Evolutionary conservation across 352 stramenopile genomes (phyloP).

Genomic region (Globisporangium parvum): DNA sequence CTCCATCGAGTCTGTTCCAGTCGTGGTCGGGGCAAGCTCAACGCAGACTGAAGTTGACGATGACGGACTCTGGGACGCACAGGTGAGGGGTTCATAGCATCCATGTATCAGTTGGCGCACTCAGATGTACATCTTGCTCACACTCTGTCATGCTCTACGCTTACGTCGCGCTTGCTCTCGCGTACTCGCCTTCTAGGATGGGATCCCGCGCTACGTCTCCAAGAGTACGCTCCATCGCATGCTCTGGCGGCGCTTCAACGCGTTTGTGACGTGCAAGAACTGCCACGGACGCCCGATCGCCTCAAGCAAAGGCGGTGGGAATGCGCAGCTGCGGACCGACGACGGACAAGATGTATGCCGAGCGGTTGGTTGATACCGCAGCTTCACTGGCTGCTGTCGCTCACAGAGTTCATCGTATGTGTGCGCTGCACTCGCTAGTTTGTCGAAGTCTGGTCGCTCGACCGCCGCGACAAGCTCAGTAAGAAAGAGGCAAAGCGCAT

Average conservation of each 20-base stretch:
- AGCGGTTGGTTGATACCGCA: background rate
- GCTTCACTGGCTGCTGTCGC: background rate
- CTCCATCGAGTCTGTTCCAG: conserved; percentile 19
- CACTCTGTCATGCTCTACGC: background rate
- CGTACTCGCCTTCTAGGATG: conserved; percentile 26
- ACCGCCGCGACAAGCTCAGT: conserved; percentile 26
- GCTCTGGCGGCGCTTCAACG: conserved; percentile 65
- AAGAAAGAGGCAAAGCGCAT: conserved; percentile 39
- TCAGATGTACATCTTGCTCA: background rate
- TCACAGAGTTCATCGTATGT: background rate
- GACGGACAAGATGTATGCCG: conserved; percentile 19
- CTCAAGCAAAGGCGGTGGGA: conserved; percentile 6
- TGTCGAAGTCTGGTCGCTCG: conserved; percentile 55
- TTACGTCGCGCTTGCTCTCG: background rate
- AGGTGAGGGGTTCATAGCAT: conserved; percentile 14
- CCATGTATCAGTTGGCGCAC: no score
- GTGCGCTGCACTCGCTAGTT: conserved; percentile 34
- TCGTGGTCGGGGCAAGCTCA: conserved; percentile 13
- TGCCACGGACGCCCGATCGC: conserved; percentile 46
- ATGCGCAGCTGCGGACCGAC: background rate
- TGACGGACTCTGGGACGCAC: conserved; percentile 64
- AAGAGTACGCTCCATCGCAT: conserved; percentile 36
- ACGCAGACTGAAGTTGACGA: conserved; percentile 66
- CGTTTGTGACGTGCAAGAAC: conserved; percentile 65
- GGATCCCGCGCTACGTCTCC: conserved; percentile 53